Evolutionary conservation across 257 asterid genomes (phyloP), one percentile per base, ranked within the genome.

Genomic region (Plantago elongata): DNA sequence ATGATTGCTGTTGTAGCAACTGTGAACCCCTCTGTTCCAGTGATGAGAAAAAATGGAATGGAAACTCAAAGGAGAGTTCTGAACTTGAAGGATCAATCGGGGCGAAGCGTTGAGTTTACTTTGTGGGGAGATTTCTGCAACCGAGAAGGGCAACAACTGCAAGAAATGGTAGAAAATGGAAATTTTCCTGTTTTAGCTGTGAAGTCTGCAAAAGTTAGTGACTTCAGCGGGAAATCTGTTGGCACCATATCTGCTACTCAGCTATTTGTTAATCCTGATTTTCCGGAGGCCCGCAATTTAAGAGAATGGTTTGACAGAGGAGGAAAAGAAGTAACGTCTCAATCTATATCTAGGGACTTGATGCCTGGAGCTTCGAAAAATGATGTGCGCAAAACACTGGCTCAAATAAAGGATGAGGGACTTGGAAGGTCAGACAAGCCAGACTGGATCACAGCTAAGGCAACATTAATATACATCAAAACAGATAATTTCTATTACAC

Each of bases 101-200:
- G 81, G 18, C 43, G 70, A 62, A 89, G 85, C 61, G 88, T 89
- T 54, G 99, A 93, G 75, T 63, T 89, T 70, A 87, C 97, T 17
- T 76, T 93, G 54, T 93, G 99, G 99, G 97, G 99, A 65, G 97
- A 93, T 55, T 84, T 78, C 71, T 93, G 99, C 78, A 89, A 93
- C 71, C 72, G 83, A 73, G 97, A 89, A 77, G 97, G 99, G 17
- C 96, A 85, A 60, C 74, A 76, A 52, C 73, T 89, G 69, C 87
- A 80, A 18, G 96, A 84, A 69, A 69, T 79, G 74, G 69, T 80
- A 13, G 95, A 89, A 63, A 63, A 74, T 57, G 94, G 96, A 37
- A 61, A n/a, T 44, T 83, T 64, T 68, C 97, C 97, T 37, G 71
- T 87, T 66, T 66, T 93, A 71, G 97, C 96, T 50, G 86, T 89